Conservation (phyloP, 208 protist genomes). For the Trypanosoma caninum region DNA sequence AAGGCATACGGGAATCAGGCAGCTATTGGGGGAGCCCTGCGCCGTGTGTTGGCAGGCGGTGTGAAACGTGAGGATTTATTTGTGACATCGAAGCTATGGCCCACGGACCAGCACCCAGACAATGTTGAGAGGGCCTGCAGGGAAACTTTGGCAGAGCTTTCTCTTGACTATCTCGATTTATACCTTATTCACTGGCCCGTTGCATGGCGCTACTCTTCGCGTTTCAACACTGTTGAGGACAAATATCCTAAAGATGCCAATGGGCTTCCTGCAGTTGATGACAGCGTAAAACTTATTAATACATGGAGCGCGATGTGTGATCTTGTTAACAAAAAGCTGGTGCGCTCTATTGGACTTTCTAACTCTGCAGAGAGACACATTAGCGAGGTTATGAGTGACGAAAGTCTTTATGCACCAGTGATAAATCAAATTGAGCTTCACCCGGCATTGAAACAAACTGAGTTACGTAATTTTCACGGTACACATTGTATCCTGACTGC, state of each 20-base stretch:
- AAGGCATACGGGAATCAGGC: constrained; percentile 91
- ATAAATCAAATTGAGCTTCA: constrained; percentile 92
- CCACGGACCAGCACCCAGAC: constrained; percentile 90
- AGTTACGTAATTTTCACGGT: constrained; percentile 43
- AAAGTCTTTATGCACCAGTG: constrained; percentile 51
- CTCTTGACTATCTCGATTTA: constrained; percentile 90
- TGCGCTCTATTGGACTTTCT: constrained; percentile 85
- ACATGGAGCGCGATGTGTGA: constrained; percentile 87
- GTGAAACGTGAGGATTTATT: constrained; percentile 90
- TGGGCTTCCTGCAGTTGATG: constrained; percentile 49
- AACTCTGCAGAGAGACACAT: constrained; percentile 80
- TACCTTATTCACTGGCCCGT: constrained; percentile 94
- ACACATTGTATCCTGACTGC: constrained; percentile 68
- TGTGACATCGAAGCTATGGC: constrained; percentile 94
- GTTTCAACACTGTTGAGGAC: constrained; percentile 51
- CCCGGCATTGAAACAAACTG: constrained; percentile 53
- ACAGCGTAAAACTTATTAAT: constrained; percentile 41
- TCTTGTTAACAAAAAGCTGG: constrained; percentile 81
- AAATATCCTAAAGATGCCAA: constrained; percentile 56
- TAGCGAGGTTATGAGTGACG: constrained; percentile 40
- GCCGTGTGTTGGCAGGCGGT: constrained; percentile 33
- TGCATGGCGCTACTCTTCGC: constrained; percentile 54
- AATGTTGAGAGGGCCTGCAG: constrained; percentile 83
- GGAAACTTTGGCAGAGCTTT: constrained; percentile 70
- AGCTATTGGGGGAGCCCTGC: constrained; percentile 81